Conservation (phyloP, 2,329 filamentous ascomycete species). For the Calonectria pseudoreteaudii region DNA sequence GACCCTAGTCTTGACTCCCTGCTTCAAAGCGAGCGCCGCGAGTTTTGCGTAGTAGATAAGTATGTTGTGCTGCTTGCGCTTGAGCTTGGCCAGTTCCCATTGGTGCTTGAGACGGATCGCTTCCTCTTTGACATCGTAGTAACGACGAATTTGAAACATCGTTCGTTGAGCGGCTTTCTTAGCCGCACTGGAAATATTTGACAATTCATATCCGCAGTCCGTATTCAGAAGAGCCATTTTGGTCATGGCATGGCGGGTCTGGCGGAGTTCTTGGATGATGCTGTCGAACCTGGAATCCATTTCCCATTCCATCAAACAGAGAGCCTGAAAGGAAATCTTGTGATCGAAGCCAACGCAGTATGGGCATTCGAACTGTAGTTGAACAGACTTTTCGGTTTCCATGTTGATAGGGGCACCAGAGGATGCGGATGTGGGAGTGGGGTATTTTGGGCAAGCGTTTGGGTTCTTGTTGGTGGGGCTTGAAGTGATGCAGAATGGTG, state of each 20-base stretch:
- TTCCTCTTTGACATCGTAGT: constrained; percentile 25
- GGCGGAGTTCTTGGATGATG: not conserved
- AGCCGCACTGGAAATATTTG: not conserved
- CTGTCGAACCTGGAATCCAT: constrained; percentile 11
- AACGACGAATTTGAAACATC: constrained; percentile 1
- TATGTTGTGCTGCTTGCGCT: not conserved
- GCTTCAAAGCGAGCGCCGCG: fast-evolving
- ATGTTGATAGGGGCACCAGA: not conserved
- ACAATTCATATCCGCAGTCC: not conserved
- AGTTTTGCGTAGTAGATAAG: not conserved
- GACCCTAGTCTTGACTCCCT: not conserved
- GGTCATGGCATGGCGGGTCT: constrained; percentile 3
- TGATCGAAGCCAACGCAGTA: not conserved
- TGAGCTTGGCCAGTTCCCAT: constrained; percentile 8
- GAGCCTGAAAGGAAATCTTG: not conserved
- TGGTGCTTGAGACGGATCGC: constrained; percentile 4
- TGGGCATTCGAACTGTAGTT: too few relatives aligned
- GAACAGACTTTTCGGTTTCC: too few relatives aligned
- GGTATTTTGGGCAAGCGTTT: not conserved
- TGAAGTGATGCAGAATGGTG: not conserved
- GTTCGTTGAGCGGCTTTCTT: not conserved
- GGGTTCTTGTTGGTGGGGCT: not conserved
- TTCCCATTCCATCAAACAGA: not conserved
- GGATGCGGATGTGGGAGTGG: not conserved
- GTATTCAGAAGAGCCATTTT: not conserved